phyloP scores from a whole-genome alignment of 768 basidiomycete species.

The Calocera viscosa region DNA sequence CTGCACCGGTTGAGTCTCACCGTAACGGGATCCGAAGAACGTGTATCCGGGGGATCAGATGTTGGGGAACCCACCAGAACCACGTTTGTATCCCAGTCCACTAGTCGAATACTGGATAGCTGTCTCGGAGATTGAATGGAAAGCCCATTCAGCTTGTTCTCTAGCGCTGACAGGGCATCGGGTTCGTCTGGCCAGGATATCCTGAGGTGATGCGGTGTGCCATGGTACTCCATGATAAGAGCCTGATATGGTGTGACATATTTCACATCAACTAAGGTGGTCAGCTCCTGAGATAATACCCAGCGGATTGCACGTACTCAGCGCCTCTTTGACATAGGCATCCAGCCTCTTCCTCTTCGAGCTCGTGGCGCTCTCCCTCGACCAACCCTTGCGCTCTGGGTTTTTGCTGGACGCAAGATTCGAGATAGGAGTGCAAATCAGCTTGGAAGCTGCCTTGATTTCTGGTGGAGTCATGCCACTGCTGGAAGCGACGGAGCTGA shows the following conservation, averaged over 20 bases:
- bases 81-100: conserved; percentile 57
- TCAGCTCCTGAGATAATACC: neutral
- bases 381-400: neutral
- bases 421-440: neutral
- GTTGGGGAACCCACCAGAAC: conserved; percentile 10
- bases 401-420: neutral
- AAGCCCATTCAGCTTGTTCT: neutral
- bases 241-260: conserved; percentile 51
- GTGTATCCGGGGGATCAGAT: neutral
- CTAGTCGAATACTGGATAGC: conserved; percentile 13
- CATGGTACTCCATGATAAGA: conserved; percentile 54
- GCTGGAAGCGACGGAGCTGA: neutral
- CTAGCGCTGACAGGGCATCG: neutral
- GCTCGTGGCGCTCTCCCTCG: neutral
- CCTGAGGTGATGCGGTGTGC: conserved; percentile 42
- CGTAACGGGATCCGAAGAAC: neutral
- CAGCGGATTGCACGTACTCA: neutral
- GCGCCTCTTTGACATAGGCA: neutral
- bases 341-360: neutral
- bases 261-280: conserved; percentile 50
- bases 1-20: neutral
- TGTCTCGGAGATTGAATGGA: neutral
- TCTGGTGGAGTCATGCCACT: neutral
- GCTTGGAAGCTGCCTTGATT: neutral
- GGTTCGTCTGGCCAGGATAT: conserved; percentile 21